Evolutionary conservation across 768 basidiomycete genomes (phyloP), one percentile per base, ranked within the genome.

Genomic region (Favolaschia claudopus): DNA sequence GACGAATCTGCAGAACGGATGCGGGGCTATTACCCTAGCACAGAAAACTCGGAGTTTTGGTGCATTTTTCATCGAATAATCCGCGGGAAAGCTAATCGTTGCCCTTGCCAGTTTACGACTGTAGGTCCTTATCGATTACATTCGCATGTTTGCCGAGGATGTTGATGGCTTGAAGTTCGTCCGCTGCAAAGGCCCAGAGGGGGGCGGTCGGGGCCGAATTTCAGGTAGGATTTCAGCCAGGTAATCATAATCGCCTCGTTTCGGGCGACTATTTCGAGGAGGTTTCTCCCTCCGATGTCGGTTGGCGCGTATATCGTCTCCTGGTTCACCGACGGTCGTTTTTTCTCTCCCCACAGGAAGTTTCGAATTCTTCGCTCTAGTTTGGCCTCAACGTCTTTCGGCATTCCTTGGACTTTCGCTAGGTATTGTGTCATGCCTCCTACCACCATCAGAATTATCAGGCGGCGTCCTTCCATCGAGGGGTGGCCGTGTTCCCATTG

Each of bases 161-260:
- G n/a, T 25, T 34, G 14, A 22, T 45, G 9, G 20, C 37, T 8
- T 9, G 10, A 22, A 42, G 40, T 42, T 42, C 40, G 20, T 42
- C 40, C 20, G 40, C 20, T 42, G 20, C 40, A 22, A 42, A 42
- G 12, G 40, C 40, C 40, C 40, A 42, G 8, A 42, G 40, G 8
- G 40, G 40, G 8, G n/a, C n/a, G n/a, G 9, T 42, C 9, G 8
- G 10, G 40, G 8, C 40, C 40, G 10, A 22, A 13, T 7, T 42
- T 42, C 9, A 42, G n/a, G 20, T 42, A 42, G 8, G 40, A 42
- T 19, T 33, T 51, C 10, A 63, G 7, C 64, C 64, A 66, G 1
- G 53, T 61, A 0, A 61, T 4, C 2, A 47, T 29, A 0, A 64
- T 62, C 1, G 66, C 66, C 33, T 65, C 52, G 33, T 66, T 68